Base-by-base conservation (phyloP, 2,329 filamentous ascomycete genomes). In the Tympanopsis confertula region DNA sequence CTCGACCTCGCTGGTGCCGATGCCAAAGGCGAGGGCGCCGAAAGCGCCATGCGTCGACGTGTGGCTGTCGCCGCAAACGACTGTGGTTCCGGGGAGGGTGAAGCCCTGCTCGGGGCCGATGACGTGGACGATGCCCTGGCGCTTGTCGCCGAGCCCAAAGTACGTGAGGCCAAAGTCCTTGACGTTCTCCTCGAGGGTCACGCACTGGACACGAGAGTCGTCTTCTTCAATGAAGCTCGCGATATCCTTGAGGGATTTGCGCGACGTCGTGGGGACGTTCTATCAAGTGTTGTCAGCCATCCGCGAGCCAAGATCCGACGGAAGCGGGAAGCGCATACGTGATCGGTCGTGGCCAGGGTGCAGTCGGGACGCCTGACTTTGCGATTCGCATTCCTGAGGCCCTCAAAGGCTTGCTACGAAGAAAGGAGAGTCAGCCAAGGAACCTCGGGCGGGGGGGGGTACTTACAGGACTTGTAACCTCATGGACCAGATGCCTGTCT, bases 41-140 rank as follows among this genome's bases (percentile, higher is more conserved):
- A 96, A 98, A 38, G 91, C 91, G 52, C 91, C 91, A 63, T 98
- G 91, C 45, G 91, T 98, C 19, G 89, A 95, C 35, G 91, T 98
- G 60, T 98, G 91, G 54, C 85, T 94, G 71, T 98, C 91, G 60
- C 91, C 91, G 56, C 91, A 96, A 46, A 96, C 91, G 26, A 96
- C 84, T 3, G 91, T 98, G 39, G 89, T 96, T 48, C 86, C 91
- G 30, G 91, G 91, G 26, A 96, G 81, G 40, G 91, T 98, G 69
- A 98, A 98, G 49, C 91, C 91, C 63, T 98, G 91, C 69, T 98
- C 91, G 30, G 91, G 91, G 24, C 91, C 91, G 51, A 98, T 96
- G 52, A 98, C 86, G 65, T 98, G 91, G 41, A 96, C 91, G 51
- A 98, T 98, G 47, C 91, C 91, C 65, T 98, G 91, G 47, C 91